phyloP scores from a whole-genome alignment of 2,329 filamentous ascomycete species.

The Sporothrix dimorphospora region DNA sequence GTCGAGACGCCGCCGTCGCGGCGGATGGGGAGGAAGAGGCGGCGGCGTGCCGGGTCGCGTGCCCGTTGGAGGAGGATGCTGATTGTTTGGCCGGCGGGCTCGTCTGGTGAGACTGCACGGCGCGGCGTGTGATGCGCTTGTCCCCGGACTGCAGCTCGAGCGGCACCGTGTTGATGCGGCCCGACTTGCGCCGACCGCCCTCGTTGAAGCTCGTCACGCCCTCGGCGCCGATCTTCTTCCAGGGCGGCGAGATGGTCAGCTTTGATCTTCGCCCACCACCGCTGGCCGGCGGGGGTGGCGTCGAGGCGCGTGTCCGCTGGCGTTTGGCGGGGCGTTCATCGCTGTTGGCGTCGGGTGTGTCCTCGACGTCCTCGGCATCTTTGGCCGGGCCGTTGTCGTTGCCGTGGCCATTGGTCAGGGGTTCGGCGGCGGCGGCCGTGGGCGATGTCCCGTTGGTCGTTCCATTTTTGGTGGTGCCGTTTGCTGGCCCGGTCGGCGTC shows the following conservation, averaged over 20 bases:
- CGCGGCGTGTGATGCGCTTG: constrained; percentile 57
- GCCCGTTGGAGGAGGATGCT: constrained; percentile 32
- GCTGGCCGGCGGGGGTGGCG: constrained; percentile 36
- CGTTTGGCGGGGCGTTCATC: constrained; percentile 64
- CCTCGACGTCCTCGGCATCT: constrained; percentile 33
- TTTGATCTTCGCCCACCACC: constrained; percentile 48
- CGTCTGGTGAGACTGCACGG: constrained; percentile 43
- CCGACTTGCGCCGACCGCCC: constrained; percentile 71
- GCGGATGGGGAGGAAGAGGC: constrained; percentile 7
- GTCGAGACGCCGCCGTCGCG: not conserved
- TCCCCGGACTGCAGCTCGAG: constrained; percentile 55
- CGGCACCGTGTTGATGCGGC: constrained; percentile 62
- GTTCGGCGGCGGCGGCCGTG: constrained; percentile 8
- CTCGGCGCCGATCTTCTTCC: constrained; percentile 83
- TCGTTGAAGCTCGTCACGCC: constrained; percentile 84
- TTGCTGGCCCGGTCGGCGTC: not conserved
- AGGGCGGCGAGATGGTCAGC: constrained; percentile 77
- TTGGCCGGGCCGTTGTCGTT: constrained; percentile 23
- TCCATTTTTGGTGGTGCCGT: not conserved
- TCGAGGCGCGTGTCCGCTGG: constrained; percentile 60
- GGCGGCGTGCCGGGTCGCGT: constrained; percentile 31
- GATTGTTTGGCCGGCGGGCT: constrained; percentile 38
- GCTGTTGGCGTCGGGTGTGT: not conserved
- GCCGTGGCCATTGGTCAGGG: constrained; percentile 36
- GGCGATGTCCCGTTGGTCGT: not conserved